Evolutionary conservation across 306 rosid species (phyloP).

Genomic region (Begonia peltatifolia): DNA sequence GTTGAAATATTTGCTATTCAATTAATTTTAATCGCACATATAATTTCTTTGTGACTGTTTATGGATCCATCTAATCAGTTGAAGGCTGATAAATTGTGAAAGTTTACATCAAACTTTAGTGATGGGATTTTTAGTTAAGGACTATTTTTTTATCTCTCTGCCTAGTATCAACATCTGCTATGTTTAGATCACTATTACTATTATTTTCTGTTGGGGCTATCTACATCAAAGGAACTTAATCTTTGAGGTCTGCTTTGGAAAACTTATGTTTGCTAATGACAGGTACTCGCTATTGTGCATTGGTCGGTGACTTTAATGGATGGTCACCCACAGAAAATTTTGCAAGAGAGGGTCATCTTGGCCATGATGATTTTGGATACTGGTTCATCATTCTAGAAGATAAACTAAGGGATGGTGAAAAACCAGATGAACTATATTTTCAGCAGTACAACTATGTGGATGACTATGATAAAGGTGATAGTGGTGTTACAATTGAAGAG

Average conservation of each 20-base stretch:
- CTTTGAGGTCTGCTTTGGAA: not conserved
- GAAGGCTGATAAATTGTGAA: too few species aligned
- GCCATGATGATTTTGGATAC: constrained; percentile 90
- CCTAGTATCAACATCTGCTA: too few species aligned
- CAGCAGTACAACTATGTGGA: constrained; percentile 86
- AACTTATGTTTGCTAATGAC: constrained; percentile 12
- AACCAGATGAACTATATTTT: constrained; percentile 82
- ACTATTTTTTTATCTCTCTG: too few species aligned
- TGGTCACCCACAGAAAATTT: constrained; percentile 83
- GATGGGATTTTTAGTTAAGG: too few species aligned
- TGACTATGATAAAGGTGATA: constrained; percentile 90
- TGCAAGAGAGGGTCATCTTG: constrained; percentile 85
- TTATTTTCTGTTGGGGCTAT: too few species aligned
- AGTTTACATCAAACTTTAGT: too few species aligned
- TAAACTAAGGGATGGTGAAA: constrained; percentile 71
- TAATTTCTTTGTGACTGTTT: too few species aligned
- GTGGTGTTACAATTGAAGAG: constrained; percentile 73
- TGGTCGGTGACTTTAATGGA: constrained; percentile 74
- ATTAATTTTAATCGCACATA: not conserved
- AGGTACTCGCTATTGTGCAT: constrained; percentile 95
- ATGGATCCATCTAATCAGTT: too few species aligned
- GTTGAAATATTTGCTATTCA: constrained; percentile 11
- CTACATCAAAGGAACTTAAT: not conserved
- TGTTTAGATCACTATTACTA: too few species aligned
- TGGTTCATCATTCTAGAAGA: constrained; percentile 93